Evolutionary conservation across 176 grass and related monocot genomes (phyloP).

Genomic region (Avena atlantica): DNA sequence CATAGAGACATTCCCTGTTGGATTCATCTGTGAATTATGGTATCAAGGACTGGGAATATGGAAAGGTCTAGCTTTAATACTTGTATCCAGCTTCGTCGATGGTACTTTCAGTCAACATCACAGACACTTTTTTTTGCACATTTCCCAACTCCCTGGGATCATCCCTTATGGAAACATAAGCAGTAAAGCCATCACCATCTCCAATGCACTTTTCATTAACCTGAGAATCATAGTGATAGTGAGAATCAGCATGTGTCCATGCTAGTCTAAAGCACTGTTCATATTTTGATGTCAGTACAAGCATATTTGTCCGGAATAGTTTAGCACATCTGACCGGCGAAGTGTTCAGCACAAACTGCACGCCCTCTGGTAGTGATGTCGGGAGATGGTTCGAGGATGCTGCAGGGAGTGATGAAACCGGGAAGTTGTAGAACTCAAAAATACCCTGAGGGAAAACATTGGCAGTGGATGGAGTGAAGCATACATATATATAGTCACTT

Average conservation of each 20-base stretch:
- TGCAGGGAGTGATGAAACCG: neutral
- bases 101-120: constrained; percentile 16
- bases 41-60: neutral
- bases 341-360: constrained; percentile 14
- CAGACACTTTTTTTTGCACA: constrained; percentile 32
- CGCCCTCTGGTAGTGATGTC: neutral
- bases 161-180: constrained; percentile 47
- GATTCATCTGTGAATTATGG: constrained; percentile 31
- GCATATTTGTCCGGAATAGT: neutral
- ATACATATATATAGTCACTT: constrained; percentile 25
- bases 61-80: constrained; percentile 40
- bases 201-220: constrained; percentile 41
- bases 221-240: constrained; percentile 21
- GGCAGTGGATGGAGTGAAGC: neutral
- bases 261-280: neutral
- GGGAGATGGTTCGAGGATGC: neutral
- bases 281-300: neutral
- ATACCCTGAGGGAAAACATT: constrained; percentile 46
- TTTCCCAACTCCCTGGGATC: constrained; percentile 29
- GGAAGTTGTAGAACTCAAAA: constrained; percentile 51
- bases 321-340: constrained; percentile 4
- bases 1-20: neutral
- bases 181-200: constrained; percentile 65
- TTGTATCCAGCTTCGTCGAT: constrained; percentile 47
- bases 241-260: neutral